These are phyloP conservation scores for Lichtheimia ornata DNA, from an alignment of 371 early-diverging fungal genomes.

Conservation along the genomic window DNA sequence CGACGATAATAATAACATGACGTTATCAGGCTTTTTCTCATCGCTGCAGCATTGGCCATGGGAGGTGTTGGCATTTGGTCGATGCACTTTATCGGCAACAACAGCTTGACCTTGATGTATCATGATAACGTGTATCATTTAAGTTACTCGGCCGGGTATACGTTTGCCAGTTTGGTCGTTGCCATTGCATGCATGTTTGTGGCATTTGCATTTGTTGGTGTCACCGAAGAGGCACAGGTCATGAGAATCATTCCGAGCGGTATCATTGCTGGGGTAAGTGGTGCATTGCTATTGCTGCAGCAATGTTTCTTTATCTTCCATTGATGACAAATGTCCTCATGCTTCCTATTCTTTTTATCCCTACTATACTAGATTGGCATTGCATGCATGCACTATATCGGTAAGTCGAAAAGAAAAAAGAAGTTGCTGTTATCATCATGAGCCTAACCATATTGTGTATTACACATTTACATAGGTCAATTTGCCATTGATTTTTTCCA, in stretches of 20 bases:
- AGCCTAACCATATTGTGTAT: not conserved
- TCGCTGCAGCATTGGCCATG: slow-evolving; percentile 39
- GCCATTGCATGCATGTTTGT: slow-evolving; percentile 41
- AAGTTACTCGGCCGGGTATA: slow-evolving; percentile 41
- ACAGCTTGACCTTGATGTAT: slow-evolving; percentile 29
- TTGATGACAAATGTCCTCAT: too few relatives aligned
- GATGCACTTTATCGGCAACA: slow-evolving; percentile 54
- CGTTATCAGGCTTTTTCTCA: slow-evolving; percentile 34
- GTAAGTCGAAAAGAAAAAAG: slow-evolving; percentile 22
- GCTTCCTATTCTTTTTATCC: not conserved
- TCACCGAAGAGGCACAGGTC: slow-evolving; percentile 39
- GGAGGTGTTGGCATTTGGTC: slow-evolving; percentile 52
- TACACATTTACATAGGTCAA: slow-evolving; percentile 29
- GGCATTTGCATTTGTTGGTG: slow-evolving; percentile 43
- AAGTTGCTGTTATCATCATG: not conserved
- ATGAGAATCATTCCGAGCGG: slow-evolving; percentile 42
- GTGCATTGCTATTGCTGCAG: too few relatives aligned
- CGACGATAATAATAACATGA: not conserved
- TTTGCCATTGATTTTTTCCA: slow-evolving; percentile 41
- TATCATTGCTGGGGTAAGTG: slow-evolving; percentile 42
- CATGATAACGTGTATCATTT: slow-evolving; percentile 25
- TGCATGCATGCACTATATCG: slow-evolving; percentile 47
- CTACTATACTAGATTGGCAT: slow-evolving; percentile 41
- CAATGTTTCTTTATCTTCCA: too few relatives aligned
- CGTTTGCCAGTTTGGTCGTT: slow-evolving; percentile 43